A percentile compares a stretch with the other conserved stretches of the same genome.
These are phyloP conservation scores for Picochlorum costavermella DNA, from an alignment of 139 green algal species.

Conservation along the genomic window DNA sequence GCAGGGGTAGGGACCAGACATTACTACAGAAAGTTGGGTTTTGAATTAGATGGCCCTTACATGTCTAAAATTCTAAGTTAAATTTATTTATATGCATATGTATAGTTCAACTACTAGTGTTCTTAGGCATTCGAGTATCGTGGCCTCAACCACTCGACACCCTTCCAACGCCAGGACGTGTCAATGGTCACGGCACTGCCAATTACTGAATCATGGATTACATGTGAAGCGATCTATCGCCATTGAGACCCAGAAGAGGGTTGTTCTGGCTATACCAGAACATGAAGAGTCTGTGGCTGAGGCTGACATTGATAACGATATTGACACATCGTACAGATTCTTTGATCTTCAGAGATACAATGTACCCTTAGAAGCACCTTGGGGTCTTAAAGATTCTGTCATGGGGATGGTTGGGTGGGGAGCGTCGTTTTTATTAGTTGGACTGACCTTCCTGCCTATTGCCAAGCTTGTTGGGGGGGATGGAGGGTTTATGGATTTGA, in stretches of 20 bases:
- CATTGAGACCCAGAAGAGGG: not conserved
- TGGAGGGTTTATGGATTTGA: conserved; percentile 20
- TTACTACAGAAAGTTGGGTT: conserved; percentile 90
- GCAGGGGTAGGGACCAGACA: conserved; percentile 93
- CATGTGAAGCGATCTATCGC: too few relatives aligned
- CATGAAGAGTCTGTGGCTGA: not conserved
- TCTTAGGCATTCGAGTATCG: too few relatives aligned
- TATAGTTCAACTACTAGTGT: too few relatives aligned
- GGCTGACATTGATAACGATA: not conserved
- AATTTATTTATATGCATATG: not conserved
- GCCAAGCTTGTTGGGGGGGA: conserved; percentile 25
- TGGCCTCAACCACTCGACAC: too few relatives aligned
- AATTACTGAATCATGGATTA: too few relatives aligned
- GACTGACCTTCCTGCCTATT: conserved; percentile 54
- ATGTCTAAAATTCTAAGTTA: conserved; percentile 43
- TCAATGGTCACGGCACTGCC: too few relatives aligned
- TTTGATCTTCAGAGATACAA: conserved; percentile 43
- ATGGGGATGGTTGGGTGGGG: conserved; percentile 61
- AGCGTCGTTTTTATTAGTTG: conserved; percentile 51
- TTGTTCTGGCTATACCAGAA: not conserved
- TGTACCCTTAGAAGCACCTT: conserved; percentile 58
- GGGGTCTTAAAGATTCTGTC: conserved; percentile 39
- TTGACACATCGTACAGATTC: conserved; percentile 10
- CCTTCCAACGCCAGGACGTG: too few relatives aligned
- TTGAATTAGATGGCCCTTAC: conserved; percentile 91